These are phyloP conservation scores for Orbilia blumenaviensis DNA, from an alignment of 2,329 filamentous ascomycete species.

Conservation along the genomic window DNA sequence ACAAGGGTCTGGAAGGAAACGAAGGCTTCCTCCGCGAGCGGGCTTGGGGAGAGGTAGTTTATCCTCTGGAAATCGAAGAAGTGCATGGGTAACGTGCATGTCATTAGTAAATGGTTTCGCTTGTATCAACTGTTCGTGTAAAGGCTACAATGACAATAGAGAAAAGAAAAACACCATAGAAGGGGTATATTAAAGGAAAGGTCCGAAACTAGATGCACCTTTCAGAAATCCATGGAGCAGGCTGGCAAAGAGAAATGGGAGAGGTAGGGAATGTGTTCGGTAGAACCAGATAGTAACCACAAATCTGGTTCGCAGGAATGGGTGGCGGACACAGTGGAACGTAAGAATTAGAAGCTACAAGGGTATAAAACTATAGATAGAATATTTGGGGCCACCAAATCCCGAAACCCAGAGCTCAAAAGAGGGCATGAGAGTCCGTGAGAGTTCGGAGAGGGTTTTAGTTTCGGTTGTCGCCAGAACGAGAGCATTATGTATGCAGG, in stretches of 20 bases:
- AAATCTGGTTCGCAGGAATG: conserved; percentile 9
- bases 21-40: conserved; percentile 69
- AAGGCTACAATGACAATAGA: not conserved
- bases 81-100: conserved; percentile 33
- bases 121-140: not conserved
- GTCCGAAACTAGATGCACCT: not conserved
- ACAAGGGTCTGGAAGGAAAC: conserved; percentile 76
- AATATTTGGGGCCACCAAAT: conserved; percentile 11
- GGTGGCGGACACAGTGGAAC: conserved; percentile 8
- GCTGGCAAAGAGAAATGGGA: not conserved
- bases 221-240: not conserved
- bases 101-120: conserved; percentile 24
- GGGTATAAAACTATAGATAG: conserved; percentile 20
- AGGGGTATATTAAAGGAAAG: conserved; percentile 1
- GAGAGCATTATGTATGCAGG: conserved; percentile 39
- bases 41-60: conserved; percentile 60
- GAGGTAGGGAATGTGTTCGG: not conserved
- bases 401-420: conserved; percentile 39
- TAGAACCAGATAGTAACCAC: conserved; percentile 7
- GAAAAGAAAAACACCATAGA: not conserved
- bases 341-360: conserved; percentile 61
- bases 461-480: conserved; percentile 42
- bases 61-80: conserved; percentile 56
- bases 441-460: conserved; percentile 46
- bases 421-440: conserved; percentile 42